Conservation (phyloP, 805 yeast genomes). For the Nakazawaea wyomingensis region DNA sequence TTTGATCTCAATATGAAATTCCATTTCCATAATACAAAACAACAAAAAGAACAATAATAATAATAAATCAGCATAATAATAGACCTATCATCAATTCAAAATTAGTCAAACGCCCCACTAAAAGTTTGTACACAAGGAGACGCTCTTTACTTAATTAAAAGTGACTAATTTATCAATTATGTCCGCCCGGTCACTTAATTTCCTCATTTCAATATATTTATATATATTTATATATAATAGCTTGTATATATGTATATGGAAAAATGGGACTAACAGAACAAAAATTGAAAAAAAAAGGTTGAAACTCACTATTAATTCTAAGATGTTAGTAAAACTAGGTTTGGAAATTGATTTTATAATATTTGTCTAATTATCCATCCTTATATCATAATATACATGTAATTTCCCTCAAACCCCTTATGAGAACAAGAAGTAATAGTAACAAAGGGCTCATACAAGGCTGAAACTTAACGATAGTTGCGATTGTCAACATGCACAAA, state of each 20-base stretch:
- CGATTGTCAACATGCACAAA: slow-evolving; percentile 43
- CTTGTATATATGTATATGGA: too few species aligned
- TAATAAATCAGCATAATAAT: slow-evolving; percentile 18
- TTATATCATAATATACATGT: too few species aligned
- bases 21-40: too few species aligned
- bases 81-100: slow-evolving; percentile 49
- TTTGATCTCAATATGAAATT: too few species aligned
- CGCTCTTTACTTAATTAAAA: slow-evolving; percentile 39
- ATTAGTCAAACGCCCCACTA: slow-evolving; percentile 36
- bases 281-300: too few species aligned
- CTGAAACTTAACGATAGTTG: slow-evolving; percentile 55
- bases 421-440: not conserved
- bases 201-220: slow-evolving; percentile 11
- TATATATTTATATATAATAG: too few species aligned
- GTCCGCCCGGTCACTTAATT: slow-evolving; percentile 49
- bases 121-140: slow-evolving; percentile 47
- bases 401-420: not conserved
- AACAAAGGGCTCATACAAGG: slow-evolving; percentile 46
- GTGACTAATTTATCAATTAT: slow-evolving; percentile 31
- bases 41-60: too few species aligned
- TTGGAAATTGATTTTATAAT: too few species aligned
- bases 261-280: too few species aligned
- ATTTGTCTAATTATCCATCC: too few species aligned
- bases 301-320: too few species aligned
- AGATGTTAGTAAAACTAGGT: too few species aligned